phyloP scores from a whole-genome alignment of 257 asterid genomes.

The Asclepias syriaca region DNA sequence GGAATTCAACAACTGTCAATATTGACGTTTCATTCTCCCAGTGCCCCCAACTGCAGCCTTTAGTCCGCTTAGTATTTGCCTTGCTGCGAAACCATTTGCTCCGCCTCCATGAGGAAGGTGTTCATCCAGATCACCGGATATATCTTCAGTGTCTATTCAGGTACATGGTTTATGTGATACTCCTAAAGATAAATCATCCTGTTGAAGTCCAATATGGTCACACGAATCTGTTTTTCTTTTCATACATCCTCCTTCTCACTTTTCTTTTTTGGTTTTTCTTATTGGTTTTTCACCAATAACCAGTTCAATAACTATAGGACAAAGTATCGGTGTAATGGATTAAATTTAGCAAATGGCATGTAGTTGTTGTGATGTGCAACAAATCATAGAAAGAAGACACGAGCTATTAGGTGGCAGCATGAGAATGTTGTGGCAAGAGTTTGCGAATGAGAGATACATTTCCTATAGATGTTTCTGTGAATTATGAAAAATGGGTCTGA shows the following conservation, averaged over 20 bases:
- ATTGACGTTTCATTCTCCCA: constrained; percentile 86
- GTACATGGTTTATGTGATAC: constrained; percentile 26
- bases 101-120: constrained; percentile 98
- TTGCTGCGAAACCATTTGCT: constrained; percentile 90
- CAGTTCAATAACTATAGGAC: too few relatives aligned
- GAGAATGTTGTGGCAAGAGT: background rate
- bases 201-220: background rate
- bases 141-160: constrained; percentile 97
- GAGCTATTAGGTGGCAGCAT: background rate
- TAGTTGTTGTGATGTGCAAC: background rate
- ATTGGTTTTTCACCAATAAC: background rate
- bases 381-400: background rate
- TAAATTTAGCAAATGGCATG: too few relatives aligned
- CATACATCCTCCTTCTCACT: background rate
- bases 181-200: background rate
- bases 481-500: too few relatives aligned
- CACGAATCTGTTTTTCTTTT: background rate
- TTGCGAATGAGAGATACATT: background rate
- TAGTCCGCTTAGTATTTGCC: constrained; percentile 93
- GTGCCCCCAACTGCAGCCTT: constrained; percentile 86
- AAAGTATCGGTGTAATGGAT: too few relatives aligned
- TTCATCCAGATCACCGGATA: constrained; percentile 95
- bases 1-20: constrained; percentile 43
- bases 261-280: background rate
- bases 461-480: background rate